Evolutionary conservation across 306 rosid species (phyloP).

Genomic region (Vicia villosa): DNA sequence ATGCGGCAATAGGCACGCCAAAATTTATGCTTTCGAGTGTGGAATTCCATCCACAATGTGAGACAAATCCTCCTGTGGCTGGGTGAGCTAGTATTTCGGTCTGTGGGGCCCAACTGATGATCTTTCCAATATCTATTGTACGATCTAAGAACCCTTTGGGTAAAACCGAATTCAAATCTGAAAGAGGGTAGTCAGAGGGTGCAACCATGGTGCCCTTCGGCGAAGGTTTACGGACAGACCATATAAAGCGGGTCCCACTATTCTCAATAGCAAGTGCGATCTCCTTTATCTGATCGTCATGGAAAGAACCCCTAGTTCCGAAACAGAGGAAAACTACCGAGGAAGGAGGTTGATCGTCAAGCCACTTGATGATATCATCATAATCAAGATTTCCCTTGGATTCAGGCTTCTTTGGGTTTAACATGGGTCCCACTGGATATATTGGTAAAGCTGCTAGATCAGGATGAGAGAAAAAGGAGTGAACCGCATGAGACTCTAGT

Average conservation of each 20-base stretch:
- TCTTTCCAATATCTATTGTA: constrained; percentile 38
- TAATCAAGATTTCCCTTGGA: background rate
- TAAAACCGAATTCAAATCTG: background rate
- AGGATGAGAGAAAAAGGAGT: constrained; percentile 14
- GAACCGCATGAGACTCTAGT: constrained; percentile 44
- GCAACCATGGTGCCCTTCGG: background rate
- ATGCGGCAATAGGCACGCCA: constrained; percentile 54
- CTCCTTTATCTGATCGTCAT: background rate
- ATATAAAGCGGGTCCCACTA: background rate
- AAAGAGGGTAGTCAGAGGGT: constrained; percentile 19
- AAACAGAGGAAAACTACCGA: background rate
- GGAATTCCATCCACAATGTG: constrained; percentile 68
- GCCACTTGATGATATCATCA: constrained; percentile 26
- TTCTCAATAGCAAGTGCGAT: background rate
- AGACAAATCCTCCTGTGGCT: constrained; percentile 51
- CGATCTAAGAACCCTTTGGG: constrained; percentile 55
- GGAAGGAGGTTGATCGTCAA: constrained; percentile 2
- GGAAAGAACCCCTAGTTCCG: background rate
- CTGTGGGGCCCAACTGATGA: constrained; percentile 63
- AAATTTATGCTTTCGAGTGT: constrained; percentile 48
- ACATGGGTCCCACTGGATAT: constrained; percentile 56
- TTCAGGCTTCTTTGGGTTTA: constrained; percentile 22
- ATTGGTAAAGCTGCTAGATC: constrained; percentile 19
- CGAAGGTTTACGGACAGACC: constrained; percentile 38
- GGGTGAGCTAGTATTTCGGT: constrained; percentile 43